Base-by-base conservation (phyloP, 1,139 yeast genomes). In the Spathaspora sp. region DNA sequence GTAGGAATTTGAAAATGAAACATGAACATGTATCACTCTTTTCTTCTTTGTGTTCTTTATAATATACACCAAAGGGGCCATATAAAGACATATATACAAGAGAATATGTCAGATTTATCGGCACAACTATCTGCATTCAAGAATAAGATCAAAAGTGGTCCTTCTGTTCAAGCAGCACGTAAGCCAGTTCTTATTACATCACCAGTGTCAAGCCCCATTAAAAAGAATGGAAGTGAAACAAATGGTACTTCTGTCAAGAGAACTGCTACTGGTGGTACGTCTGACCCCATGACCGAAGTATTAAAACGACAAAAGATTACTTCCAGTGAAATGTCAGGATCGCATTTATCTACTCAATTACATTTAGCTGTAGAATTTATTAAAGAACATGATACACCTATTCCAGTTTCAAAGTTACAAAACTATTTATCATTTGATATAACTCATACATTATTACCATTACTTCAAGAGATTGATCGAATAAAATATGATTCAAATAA, bases 361-460 rank as follows among this genome's bases (percentile, higher is more conserved):
- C 83, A 86, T 51, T 80, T 89, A 60, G 97, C 98, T 1, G 95
- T 93, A 15, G 98, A 91, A 60, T 88, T 83, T 61, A 84, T 93
- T 51, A 81, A 79, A 60, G 74, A 74, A 51, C 80, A 81, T 51
- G 95, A 86, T 53, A 68, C 76, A 25, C 89, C 97, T 0, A 82
- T 90, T 1, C 67, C 81, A 4, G 77, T 89, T 7, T 70, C 72
- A 24, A 83, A 82, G 43, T 67, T 89, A 38, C 82, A 83, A 52
- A 74, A 78, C 39, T 82, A 85, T 56, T 67, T 89, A 54, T 55
- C 82, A 58, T 61, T 72, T 53, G 78, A 73, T 51, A 67, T 73
- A 24, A 57, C 74, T 10, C 80, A 64, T 36, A 69, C 84, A 31
- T 68, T 91, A 51, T 66, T 89, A 31, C 88, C 89, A 33, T 72